A percentile compares a stretch with the other conserved stretches of the same genome.
Evolutionary conservation across 805 yeast species (phyloP).

Genomic region (Jamesozyma rosinii): DNA sequence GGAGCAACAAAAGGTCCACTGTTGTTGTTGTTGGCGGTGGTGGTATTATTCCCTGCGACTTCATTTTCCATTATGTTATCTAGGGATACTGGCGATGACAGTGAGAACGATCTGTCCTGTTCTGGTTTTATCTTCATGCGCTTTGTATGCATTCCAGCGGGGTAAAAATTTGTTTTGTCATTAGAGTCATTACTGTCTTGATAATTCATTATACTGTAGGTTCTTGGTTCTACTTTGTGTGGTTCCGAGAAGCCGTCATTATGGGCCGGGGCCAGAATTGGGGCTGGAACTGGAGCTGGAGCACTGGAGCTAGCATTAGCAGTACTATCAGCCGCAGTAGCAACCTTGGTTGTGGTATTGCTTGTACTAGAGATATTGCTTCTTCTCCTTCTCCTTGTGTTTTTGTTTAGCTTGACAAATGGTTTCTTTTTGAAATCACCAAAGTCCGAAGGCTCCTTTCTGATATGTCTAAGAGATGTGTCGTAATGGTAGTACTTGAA

Average conservation of each 20-base stretch:
- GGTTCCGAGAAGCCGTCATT: background rate
- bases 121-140: background rate
- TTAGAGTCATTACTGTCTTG: background rate
- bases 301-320: too few species aligned
- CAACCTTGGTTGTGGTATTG: background rate
- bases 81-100: too few species aligned
- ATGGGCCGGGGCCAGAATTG: too few species aligned
- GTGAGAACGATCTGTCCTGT: background rate
- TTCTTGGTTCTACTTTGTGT: background rate
- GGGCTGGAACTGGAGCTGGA: too few species aligned
- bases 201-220: background rate
- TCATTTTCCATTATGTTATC: too few species aligned
- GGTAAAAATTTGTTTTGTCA: background rate
- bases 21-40: too few species aligned
- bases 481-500: conserved; percentile 33
- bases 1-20: too few species aligned
- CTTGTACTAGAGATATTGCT: background rate
- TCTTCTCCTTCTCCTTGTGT: conserved; percentile 1
- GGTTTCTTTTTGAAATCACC: conserved; percentile 44
- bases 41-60: too few species aligned
- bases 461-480: conserved; percentile 6
- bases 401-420: conserved; percentile 4
- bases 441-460: conserved; percentile 45
- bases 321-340: too few species aligned
- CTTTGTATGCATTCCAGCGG: background rate